Evolutionary conservation across 495 filamentous ascomycete genomes (phyloP), one percentile per base, ranked within the genome.

Genomic region (Echria macrotheca): DNA sequence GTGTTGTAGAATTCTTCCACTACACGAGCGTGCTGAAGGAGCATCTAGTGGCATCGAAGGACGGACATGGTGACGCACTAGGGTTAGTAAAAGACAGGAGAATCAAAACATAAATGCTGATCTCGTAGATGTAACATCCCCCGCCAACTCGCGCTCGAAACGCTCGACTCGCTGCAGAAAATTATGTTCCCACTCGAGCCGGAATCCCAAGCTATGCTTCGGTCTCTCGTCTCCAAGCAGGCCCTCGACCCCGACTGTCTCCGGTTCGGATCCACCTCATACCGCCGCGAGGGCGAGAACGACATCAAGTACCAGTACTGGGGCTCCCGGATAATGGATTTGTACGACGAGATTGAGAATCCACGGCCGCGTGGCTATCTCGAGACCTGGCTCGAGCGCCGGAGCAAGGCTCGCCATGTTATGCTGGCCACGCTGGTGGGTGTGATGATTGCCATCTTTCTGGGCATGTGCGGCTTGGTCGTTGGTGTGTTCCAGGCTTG

Each of bases 111-210:
- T n/a, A n/a, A n/a, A n/a, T n/a, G n/a, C n/a, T n/a, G n/a, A n/a
- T n/a, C n/a, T n/a, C n/a, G n/a, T n/a, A n/a, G n/a, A n/a, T n/a
- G n/a, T n/a, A 51, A 44, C 19, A 19, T 69, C 1, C 65, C 67
- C 9, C 59, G 65, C 11, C 53, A 61, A 43, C 54, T 67, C 9
- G 51, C 49, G 21, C 53, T 70, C 19, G 68, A 71, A 50, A 44
- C 49, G 11, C 57, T 71, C 5, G 58, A 65, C 43, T 64, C 65
- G 1, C 33, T 65, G 7, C 61, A 71, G 33, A 56, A 50, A n/a
- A 66, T 71, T 14, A 55, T 71, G 19, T 71, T 71, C 46, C 68
- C 68, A 0, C 43, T 63, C 6, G 66, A 71, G n/a, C 36, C 49
- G 14, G 59, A 67, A 14, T 67, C 65, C 2, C 47, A 47, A 24